Base-by-base conservation (phyloP, 495 filamentous ascomycete species). In the Penicillium atrosanguineum region DNA sequence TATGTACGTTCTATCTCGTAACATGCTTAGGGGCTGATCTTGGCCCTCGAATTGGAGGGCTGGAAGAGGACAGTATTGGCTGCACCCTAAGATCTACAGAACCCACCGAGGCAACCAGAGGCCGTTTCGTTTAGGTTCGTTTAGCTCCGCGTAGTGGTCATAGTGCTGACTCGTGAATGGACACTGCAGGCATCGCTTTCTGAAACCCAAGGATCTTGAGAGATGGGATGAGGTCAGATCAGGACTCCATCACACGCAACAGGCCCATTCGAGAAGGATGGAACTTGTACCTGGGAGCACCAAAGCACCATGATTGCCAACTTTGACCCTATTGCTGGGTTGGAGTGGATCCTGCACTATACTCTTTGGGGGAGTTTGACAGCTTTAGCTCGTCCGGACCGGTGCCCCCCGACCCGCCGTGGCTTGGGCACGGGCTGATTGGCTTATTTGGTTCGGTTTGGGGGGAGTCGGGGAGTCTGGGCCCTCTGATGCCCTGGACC, bases 321-420 rank as follows among this genome's bases (percentile, higher is more conserved):
- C 56, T 51, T 55, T 57, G 56, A 53, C 62, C 62, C 40, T 56
- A 44, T 50, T 31, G 37, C 46, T 38, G 53, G 58, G 53, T 46
- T 18, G 15, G 12, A 37, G 49, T 39, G 56, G 52, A 28, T 16
- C 14, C 28, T 25, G 15, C 31, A 7, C 56, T 56, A 56, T 37
- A 19, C 57, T 45, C 0, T 5, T 47, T 23, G 18, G 31, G 52
- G 21, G 26, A 9, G 46, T 55, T 54, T 67, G 64, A 67, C 64
- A 67, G 64, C 59, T 49, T 62, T 67, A 62, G 49, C 46, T 43
- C 25, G 14, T 14, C 59, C 64, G 64, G 64, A 44, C 64, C 64
- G 64, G 12, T 39, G 34, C 58, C 62, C 62, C 62, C 56, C 64
- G 63, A 40, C 46, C 62, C 59, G 62, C 56, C 5, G 23, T 23